Evolutionary conservation across 768 basidiomycete species (phyloP).

Genomic region (Vishniacozyma victoriae): DNA sequence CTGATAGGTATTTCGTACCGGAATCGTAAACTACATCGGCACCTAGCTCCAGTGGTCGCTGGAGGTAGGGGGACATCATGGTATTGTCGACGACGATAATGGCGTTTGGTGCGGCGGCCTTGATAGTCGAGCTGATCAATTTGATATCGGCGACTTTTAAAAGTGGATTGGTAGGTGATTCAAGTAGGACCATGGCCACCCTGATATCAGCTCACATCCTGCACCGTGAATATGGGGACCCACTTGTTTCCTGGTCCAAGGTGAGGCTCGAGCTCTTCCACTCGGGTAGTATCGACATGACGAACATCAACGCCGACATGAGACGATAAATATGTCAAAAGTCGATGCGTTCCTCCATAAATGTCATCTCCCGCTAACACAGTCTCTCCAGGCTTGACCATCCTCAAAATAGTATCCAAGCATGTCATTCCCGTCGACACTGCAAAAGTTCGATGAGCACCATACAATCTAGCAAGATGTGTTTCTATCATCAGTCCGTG

Average conservation of each 20-base stretch:
- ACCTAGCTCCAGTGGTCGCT: conserved; percentile 88
- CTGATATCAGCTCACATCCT: conserved; percentile 8
- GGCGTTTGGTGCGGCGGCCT: conserved; percentile 49
- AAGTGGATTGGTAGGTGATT: conserved; percentile 94
- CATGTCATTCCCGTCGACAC: conserved; percentile 99
- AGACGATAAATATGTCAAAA: conserved; percentile 77
- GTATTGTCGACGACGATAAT: conserved; percentile 69
- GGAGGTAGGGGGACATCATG: conserved; percentile 99
- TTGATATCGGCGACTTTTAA: conserved; percentile 90
- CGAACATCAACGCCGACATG: conserved; percentile 84
- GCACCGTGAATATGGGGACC: conserved; percentile 1
- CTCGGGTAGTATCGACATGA: conserved; percentile 81
- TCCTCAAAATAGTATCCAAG: conserved; percentile 84
- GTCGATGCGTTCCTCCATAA: conserved; percentile 95
- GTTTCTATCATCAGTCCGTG: conserved; percentile 60
- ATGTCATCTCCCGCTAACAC: conserved; percentile 94
- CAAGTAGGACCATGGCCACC: conserved; percentile 82
- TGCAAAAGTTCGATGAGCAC: conserved; percentile 78
- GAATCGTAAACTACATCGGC: conserved; percentile 98
- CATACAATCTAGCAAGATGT: conserved; percentile 94
- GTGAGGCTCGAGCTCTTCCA: conserved; percentile 29
- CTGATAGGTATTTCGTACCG: conserved; percentile 93
- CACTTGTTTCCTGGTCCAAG: conserved; percentile 32
- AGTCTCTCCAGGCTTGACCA: conserved; percentile 92
- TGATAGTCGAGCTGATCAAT: conserved; percentile 73